phyloP scores from a whole-genome alignment of 208 protist genomes.

The Novymonas esmeraldas region DNA sequence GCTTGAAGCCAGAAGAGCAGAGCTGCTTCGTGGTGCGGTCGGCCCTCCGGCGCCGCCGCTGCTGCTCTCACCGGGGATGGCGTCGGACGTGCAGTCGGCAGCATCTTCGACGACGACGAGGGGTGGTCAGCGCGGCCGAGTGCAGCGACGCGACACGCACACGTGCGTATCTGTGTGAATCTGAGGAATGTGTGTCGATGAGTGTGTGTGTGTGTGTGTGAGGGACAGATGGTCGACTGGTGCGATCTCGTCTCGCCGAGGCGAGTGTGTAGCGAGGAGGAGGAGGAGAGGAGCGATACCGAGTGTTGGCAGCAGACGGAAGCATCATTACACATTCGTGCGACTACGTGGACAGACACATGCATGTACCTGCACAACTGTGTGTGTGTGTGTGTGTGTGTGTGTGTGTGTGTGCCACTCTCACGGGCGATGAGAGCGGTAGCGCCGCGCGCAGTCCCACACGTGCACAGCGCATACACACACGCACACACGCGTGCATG shows the following conservation, averaged over 20 bases:
- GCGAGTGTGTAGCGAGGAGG: background rate
- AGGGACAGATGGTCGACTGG: too few relatives aligned
- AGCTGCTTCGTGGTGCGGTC: constrained; percentile 16
- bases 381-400: background rate
- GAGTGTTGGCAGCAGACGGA: background rate
- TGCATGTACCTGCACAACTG: background rate
- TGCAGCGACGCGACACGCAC: too few relatives aligned
- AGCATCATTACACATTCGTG: background rate
- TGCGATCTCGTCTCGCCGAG: too few relatives aligned
- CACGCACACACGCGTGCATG: background rate
- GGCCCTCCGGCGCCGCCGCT: background rate
- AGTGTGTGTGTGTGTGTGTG: background rate
- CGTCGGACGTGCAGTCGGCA: background rate
- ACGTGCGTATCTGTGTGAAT: too few relatives aligned
- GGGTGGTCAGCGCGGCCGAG: too few relatives aligned
- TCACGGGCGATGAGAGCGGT: too few relatives aligned
- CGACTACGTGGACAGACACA: background rate
- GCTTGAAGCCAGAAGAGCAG: constrained; percentile 39
- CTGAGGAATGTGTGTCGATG: background rate
- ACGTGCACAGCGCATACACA: too few relatives aligned
- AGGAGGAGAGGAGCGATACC: background rate
- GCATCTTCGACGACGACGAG: too few relatives aligned
- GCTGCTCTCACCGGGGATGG: background rate
- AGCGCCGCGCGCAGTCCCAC: too few relatives aligned
- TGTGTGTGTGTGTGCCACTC: background rate